Base-by-base conservation (phyloP, 345 rosid species). In the Arabidopsis arenosa region DNA sequence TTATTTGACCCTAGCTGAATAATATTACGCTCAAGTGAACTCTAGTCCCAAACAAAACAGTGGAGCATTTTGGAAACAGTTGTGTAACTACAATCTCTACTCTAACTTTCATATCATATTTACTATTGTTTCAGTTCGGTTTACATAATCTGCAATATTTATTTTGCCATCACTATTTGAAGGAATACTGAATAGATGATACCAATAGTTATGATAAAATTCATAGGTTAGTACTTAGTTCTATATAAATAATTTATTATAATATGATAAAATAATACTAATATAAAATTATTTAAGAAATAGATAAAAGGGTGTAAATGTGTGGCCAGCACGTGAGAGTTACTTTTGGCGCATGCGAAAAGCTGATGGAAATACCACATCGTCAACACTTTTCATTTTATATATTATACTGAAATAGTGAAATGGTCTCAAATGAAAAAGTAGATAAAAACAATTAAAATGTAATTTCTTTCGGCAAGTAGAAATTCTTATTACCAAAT, bases 271-370 rank as follows among this genome's bases (percentile, higher is more conserved):
- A 9, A 55, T 30, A 69, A 17, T 28, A 28, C 4, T 28, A 14
- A 63, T 37, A 36, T 32, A 40, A 63, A 36, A 72, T 1, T 63
- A 70, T 72, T 60, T 60, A 67, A 51, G 26, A 62, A 68, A 75
- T 67, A 48, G 75, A 75, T 30, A 74, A 79, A 28, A 47, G 63
- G 74, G 71, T 79, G 78, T 73, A 79, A 62, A 73, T 68, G 82
- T 75, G 80, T 63, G 73, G 83, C 64, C 69, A 80, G 80, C 83
- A 80, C 83, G 83, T 80, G 83, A 80, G 79, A 62, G 76, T 75
- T 69, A 52, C 83, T 80, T 80, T 80, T 75, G 68, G 76, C 83
- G 83, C 83, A 75, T 80, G 83, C 83, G 72, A 75, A 80, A 80
- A 80, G 83, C 80, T 63, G 75, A 63, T 64, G 73, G 67, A 63